These are phyloP conservation scores for Cyclocybe cylindracea DNA, from an alignment of 768 basidiomycete species.

Conservation along the genomic window DNA sequence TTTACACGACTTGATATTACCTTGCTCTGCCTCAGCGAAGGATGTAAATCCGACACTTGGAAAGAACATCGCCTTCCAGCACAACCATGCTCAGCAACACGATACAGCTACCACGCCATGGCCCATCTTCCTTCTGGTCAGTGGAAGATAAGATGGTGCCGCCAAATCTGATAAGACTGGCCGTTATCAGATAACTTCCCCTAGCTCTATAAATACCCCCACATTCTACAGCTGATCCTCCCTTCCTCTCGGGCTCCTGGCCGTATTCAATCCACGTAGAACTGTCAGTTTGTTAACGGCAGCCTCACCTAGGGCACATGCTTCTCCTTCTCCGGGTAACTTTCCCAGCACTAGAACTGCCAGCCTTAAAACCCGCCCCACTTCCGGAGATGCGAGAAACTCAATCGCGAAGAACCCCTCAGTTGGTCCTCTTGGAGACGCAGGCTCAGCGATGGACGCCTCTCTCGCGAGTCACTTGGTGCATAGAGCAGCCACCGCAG, in stretches of 20 bases:
- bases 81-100: too few species aligned
- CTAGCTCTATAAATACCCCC: constrained; percentile 7
- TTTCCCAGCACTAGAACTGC: neutral
- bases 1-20: too few species aligned
- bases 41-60: too few species aligned
- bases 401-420: neutral
- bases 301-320: neutral
- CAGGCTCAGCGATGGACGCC: neutral
- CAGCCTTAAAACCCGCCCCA: constrained; percentile 2
- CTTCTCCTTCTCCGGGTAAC: neutral
- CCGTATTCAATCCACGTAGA: neutral
- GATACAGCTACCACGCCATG: too few species aligned
- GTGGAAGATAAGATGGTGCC: constrained; percentile 17
- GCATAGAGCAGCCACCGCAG: neutral
- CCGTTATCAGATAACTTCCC: constrained; percentile 19
- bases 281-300: neutral
- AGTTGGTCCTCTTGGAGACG: neutral
- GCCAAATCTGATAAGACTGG: constrained; percentile 16
- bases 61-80: too few species aligned
- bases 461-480: neutral
- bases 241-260: neutral
- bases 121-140: neutral
- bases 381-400: neutral
- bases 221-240: constrained; percentile 3
- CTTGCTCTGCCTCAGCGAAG: too few species aligned